Percentiles rank a stretch among this genome's conserved stretches.
phyloP scores from a whole-genome alignment of 2,329 filamentous ascomycete genomes.

The Fusarium sp. region DNA sequence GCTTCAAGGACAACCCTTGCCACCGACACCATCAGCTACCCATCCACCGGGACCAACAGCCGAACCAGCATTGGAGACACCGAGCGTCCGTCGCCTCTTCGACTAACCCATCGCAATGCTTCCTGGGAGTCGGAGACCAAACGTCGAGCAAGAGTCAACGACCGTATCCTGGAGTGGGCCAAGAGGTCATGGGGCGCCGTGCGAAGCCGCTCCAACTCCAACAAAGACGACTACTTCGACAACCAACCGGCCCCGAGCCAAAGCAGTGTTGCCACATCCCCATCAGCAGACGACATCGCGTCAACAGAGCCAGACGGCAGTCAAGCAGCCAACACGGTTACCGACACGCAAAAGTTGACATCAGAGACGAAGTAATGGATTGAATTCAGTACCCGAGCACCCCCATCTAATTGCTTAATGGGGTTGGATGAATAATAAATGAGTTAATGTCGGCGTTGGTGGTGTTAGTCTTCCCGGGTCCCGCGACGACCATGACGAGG shows the following conservation, averaged over 20 bases:
- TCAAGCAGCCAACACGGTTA: constrained; percentile 18
- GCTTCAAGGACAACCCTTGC: constrained; percentile 43
- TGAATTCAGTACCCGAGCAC: constrained; percentile 3
- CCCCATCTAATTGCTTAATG: constrained; percentile 20
- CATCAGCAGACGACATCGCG: constrained; percentile 29
- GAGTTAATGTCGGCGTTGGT: constrained; percentile 41
- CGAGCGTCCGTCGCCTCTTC: constrained; percentile 34
- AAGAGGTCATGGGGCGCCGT: constrained; percentile 45
- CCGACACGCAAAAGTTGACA: constrained; percentile 26
- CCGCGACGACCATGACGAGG: constrained; percentile 28
- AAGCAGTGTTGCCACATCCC: constrained; percentile 30
- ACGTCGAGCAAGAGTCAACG: constrained; percentile 46
- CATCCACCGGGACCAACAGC: constrained; percentile 34
- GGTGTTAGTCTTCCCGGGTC: constrained; percentile 30
- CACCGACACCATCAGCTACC: constrained; percentile 42
- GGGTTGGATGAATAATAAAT: constrained; percentile 29
- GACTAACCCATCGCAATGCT: constrained; percentile 34
- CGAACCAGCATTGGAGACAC: constrained; percentile 43
- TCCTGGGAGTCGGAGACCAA: constrained; percentile 44
- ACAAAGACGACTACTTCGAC: constrained; percentile 36
- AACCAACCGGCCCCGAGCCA: constrained; percentile 21
- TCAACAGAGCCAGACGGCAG: constrained; percentile 28
- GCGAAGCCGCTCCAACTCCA: constrained; percentile 39
- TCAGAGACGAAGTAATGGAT: constrained; percentile 21
- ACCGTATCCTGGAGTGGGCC: constrained; percentile 48